phyloP scores from a whole-genome alignment of 805 yeast genomes.

The Metschnikowia anglica region DNA sequence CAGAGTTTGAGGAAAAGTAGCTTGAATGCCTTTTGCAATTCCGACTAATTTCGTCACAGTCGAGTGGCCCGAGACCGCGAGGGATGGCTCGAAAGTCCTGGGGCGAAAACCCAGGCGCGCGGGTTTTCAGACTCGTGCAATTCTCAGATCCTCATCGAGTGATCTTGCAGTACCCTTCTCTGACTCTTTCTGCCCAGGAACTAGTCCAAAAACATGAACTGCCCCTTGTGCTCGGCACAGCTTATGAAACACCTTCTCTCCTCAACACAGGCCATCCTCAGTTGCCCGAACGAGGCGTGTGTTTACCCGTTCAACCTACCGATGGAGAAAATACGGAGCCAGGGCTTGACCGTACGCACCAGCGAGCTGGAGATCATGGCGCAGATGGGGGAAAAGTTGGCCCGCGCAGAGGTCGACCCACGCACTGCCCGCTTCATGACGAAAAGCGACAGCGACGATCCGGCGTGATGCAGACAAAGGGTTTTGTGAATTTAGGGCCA shows the following conservation, averaged over 20 bases:
- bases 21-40: no score
- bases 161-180: no score
- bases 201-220: slow-evolving; percentile 18
- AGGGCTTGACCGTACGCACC: slow-evolving; percentile 24
- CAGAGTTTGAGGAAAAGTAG: no score
- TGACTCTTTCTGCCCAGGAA: not conserved
- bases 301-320: slow-evolving; percentile 36
- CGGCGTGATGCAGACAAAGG: no score
- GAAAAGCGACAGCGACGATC: slow-evolving; percentile 3
- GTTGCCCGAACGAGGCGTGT: slow-evolving; percentile 31
- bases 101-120: no score
- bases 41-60: no score
- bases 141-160: no score
- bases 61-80: no score
- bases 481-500: no score
- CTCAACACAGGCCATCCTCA: slow-evolving; percentile 26
- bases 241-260: slow-evolving; percentile 29
- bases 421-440: slow-evolving; percentile 29
- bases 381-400: slow-evolving; percentile 28
- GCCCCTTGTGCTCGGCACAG: slow-evolving; percentile 31
- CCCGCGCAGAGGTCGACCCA: slow-evolving; percentile 24
- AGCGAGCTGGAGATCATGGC: slow-evolving; percentile 27
- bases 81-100: no score
- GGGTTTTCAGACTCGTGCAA: no score
- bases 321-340: slow-evolving; percentile 28